These are phyloP conservation scores for Coniochaeta hoffmannii DNA, from an alignment of 2,329 filamentous ascomycete species.

Conservation along the genomic window DNA sequence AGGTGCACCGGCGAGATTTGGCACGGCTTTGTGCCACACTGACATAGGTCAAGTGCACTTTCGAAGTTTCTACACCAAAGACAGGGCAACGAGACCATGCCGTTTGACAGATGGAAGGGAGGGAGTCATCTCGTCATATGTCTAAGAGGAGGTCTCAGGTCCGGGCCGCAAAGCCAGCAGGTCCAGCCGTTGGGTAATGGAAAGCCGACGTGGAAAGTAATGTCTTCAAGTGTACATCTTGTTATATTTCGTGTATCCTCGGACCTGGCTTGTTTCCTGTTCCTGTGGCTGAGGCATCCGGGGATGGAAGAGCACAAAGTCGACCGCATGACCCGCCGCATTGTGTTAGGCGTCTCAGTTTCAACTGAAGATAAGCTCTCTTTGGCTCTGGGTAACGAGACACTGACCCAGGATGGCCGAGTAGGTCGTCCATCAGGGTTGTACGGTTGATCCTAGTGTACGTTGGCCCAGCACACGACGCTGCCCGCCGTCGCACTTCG, in stretches of 20 bases:
- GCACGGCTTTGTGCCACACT: neutral
- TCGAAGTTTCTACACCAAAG: neutral
- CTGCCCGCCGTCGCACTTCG: neutral
- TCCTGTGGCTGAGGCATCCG: neutral
- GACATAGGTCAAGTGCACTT: neutral
- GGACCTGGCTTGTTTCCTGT: neutral
- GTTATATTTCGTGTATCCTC: neutral
- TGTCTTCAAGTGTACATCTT: neutral
- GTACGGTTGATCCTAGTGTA: neutral
- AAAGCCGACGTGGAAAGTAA: neutral
- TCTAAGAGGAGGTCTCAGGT: neutral
- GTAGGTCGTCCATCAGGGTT: neutral
- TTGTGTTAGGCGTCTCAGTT: neutral
- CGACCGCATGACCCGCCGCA: neutral
- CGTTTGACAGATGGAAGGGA: neutral
- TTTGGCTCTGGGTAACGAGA: neutral
- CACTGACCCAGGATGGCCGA: neutral
- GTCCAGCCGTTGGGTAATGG: neutral
- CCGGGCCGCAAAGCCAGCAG: neutral
- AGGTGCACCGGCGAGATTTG: neutral
- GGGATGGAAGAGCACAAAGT: neutral
- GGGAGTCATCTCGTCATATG: neutral
- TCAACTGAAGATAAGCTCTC: neutral
- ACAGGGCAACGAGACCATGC: neutral
- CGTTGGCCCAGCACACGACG: neutral